Evolutionary conservation across 805 yeast species (phyloP).

Genomic region (Blastobotrys chiropterorum): DNA sequence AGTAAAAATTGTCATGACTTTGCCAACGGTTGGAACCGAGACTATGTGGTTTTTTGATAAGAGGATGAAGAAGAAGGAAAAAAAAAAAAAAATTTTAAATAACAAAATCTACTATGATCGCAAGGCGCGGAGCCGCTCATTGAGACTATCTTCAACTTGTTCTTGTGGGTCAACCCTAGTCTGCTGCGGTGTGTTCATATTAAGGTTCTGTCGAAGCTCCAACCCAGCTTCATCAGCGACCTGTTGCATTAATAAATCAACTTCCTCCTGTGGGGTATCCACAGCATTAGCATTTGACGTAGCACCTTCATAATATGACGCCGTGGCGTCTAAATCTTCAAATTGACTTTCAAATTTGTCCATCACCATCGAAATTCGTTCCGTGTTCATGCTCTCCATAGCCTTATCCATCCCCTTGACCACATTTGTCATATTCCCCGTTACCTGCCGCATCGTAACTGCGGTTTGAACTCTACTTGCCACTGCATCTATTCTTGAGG

Average conservation of each 20-base stretch:
- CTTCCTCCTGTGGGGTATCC: constrained; percentile 91
- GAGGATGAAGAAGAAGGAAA: not conserved
- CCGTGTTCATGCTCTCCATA: constrained; percentile 90
- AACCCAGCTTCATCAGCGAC: constrained; percentile 97
- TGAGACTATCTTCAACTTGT: constrained; percentile 80
- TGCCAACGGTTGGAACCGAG: constrained; percentile 10
- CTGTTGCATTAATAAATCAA: constrained; percentile 80
- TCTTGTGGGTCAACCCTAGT: constrained; percentile 42
- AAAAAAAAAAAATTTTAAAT: not conserved
- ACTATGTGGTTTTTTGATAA: not conserved
- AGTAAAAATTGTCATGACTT: constrained; percentile 3
- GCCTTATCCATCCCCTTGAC: constrained; percentile 96
- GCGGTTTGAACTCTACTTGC: constrained; percentile 96
- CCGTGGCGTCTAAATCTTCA: constrained; percentile 90
- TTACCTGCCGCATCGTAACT: constrained; percentile 92
- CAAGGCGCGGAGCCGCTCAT: constrained; percentile 83
- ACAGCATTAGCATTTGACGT: constrained; percentile 84
- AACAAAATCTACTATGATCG: constrained; percentile 32
- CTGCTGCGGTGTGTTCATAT: constrained; percentile 43
- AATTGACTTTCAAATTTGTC: constrained; percentile 95
- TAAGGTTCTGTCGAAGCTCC: constrained; percentile 79
- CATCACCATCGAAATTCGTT: constrained; percentile 88
- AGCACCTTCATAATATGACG: constrained; percentile 87
- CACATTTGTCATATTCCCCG: constrained; percentile 89
- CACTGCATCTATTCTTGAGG: constrained; percentile 91